A percentile compares a stretch with the other conserved stretches of the same genome.
Evolutionary conservation across 2,329 filamentous ascomycete genomes (phyloP).

Genomic region (Exophiala lecanii-corni): DNA sequence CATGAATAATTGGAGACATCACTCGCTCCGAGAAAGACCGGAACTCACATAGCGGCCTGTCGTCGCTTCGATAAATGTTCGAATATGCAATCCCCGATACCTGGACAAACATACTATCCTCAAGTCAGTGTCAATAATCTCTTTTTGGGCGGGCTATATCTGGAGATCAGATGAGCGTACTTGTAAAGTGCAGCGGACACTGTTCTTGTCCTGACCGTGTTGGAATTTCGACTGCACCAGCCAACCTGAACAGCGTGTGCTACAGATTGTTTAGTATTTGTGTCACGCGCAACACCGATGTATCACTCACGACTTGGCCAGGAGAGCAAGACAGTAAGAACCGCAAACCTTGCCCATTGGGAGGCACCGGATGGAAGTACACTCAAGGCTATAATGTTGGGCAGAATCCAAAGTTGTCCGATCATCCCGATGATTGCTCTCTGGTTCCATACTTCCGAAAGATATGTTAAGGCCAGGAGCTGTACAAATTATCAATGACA

Average conservation of each 20-base stretch:
- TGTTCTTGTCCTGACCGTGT: slow-evolving; percentile 52
- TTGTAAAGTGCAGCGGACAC: slow-evolving; percentile 38
- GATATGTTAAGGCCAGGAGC: slow-evolving; percentile 41
- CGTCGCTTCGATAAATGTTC: slow-evolving; percentile 46
- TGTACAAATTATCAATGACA: slow-evolving; percentile 15
- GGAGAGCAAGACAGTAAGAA: slow-evolving; percentile 45
- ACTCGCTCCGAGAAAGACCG: background rate
- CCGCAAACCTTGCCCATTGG: slow-evolving; percentile 48
- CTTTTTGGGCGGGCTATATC: background rate
- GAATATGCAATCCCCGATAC: slow-evolving; percentile 31
- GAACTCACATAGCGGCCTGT: slow-evolving; percentile 49
- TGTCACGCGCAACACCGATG: no score
- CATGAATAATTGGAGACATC: background rate
- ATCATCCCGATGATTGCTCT: slow-evolving; percentile 45
- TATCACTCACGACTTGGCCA: slow-evolving; percentile 55
- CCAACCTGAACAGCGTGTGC: slow-evolving; percentile 54
- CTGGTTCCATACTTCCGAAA: slow-evolving; percentile 43
- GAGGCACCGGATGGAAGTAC: slow-evolving; percentile 42
- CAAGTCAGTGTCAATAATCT: background rate
- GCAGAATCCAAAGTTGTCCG: slow-evolving; percentile 56
- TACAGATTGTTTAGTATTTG: no score
- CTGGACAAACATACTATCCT: slow-evolving; percentile 32
- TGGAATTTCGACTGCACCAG: slow-evolving; percentile 58
- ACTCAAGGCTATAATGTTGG: slow-evolving; percentile 51
- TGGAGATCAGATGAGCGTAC: no score